Evolutionary conservation across 208 protist species (phyloP).

Genomic region (Crithidia bombi): DNA sequence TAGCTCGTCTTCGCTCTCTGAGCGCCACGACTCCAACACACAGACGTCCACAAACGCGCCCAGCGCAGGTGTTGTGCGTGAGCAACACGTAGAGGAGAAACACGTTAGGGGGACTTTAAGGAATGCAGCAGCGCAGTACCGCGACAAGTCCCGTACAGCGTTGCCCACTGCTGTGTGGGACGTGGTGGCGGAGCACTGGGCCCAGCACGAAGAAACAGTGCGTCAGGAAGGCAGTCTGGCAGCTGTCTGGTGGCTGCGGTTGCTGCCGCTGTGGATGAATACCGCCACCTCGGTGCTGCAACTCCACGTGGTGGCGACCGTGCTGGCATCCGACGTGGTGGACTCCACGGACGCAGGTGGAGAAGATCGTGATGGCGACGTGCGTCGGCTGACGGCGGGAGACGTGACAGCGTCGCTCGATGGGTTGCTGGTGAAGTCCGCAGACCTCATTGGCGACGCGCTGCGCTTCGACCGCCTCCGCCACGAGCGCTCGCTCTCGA

Average conservation of each 20-base stretch:
- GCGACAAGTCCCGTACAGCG: constrained; percentile 3
- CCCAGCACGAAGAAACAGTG: constrained; percentile 24
- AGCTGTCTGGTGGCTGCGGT: constrained; percentile 43
- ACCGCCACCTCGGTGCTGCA: constrained; percentile 17
- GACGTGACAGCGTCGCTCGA: constrained; percentile 21
- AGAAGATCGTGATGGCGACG: not conserved
- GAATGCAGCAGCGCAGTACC: not conserved
- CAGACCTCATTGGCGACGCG: constrained; percentile 16
- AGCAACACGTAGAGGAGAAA: not conserved
- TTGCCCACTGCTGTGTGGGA: constrained; percentile 31
- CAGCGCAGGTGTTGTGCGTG: no score
- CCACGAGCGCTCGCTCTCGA: constrained; percentile 30
- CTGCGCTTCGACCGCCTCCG: constrained; percentile 33
- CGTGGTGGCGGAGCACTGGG: constrained; percentile 42
- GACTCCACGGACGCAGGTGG: not conserved
- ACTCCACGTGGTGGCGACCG: constrained; percentile 22
- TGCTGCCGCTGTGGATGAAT: constrained; percentile 33
- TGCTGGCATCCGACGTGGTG: not conserved
- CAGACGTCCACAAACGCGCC: not conserved
- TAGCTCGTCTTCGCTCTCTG: not conserved
- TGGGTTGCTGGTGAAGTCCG: constrained; percentile 13
- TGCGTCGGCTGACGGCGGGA: not conserved
- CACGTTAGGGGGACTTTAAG: not conserved
- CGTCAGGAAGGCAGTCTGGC: constrained; percentile 40
- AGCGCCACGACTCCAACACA: not conserved